These are phyloP conservation scores for Bipolaris victoriae DNA, from an alignment of 2,329 filamentous ascomycete species.

Conservation along the genomic window DNA sequence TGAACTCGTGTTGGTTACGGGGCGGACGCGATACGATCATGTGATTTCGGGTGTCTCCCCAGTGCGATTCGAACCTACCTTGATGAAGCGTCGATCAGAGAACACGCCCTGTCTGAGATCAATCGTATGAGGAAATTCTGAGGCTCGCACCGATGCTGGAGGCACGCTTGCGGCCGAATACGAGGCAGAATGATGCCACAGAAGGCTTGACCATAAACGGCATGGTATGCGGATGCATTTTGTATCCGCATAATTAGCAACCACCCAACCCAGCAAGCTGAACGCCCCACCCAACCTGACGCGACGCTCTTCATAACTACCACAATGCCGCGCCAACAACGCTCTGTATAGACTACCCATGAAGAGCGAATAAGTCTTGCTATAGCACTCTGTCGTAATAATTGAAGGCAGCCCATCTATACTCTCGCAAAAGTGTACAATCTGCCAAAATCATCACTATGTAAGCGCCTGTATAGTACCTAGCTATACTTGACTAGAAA, in stretches of 20 bases:
- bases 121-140: not conserved
- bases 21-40: not conserved
- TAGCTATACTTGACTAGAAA: no score
- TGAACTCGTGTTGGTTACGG: not conserved
- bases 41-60: not conserved
- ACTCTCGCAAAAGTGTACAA: no score
- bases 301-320: not conserved
- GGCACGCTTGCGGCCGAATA: not conserved
- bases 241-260: not conserved
- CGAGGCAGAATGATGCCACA: not conserved
- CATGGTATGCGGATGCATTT: not conserved
- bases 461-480: no score
- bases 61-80: not conserved
- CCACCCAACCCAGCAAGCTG: not conserved
- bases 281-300: not conserved
- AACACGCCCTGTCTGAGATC: not conserved
- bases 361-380: no score
- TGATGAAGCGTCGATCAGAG: not conserved
- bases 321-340: not conserved
- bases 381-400: no score
- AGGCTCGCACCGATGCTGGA: not conserved
- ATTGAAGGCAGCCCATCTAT: no score
- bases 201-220: not conserved
- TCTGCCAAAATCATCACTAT: no score
- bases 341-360: not conserved